Percentiles rank a stretch among this genome's conserved stretches.
Conservation (phyloP, 495 filamentous ascomycete genomes). For the Penicillium manginii region DNA sequence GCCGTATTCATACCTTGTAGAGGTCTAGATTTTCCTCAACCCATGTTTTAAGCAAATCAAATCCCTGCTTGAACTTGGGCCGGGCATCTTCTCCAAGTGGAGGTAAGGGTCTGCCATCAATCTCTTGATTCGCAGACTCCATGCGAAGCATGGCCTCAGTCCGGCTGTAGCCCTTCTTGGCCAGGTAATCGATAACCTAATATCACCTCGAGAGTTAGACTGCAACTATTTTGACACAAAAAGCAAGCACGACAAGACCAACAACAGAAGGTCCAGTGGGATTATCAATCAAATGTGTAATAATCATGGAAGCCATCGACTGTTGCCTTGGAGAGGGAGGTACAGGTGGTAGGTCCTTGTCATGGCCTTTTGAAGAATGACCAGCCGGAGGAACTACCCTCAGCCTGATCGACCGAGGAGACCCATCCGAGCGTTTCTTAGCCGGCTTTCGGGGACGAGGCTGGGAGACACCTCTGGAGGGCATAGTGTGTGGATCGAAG, state of each 20-base stretch:
- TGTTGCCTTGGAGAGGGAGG: not conserved
- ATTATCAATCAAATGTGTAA: not conserved
- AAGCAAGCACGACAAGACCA: not conserved
- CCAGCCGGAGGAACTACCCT: not conserved
- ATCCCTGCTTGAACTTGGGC: slow-evolving; percentile 75
- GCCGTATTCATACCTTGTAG: slow-evolving; percentile 71
- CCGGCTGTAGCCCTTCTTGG: slow-evolving; percentile 91
- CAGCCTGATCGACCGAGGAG: not conserved
- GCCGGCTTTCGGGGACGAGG: not conserved
- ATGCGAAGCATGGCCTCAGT: slow-evolving; percentile 92
- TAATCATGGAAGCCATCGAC: not conserved
- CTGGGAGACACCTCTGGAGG: not conserved
- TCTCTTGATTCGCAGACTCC: slow-evolving; percentile 81
- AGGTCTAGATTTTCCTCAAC: slow-evolving; percentile 88
- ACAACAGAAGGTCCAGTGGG: not conserved
- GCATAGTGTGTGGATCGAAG: not conserved
- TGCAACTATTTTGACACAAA: not conserved
- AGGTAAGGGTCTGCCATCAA: slow-evolving; percentile 72
- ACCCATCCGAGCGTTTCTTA: not conserved
- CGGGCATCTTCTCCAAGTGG: slow-evolving; percentile 68
- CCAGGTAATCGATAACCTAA: slow-evolving; percentile 93
- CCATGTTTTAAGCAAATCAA: slow-evolving; percentile 73
- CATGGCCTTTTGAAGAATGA: not conserved
- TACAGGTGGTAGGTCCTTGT: not conserved
- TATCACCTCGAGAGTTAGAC: slow-evolving; percentile 11